These are phyloP conservation scores for Tylopilus subfusipes DNA, from an alignment of 768 basidiomycete species.

Conservation along the genomic window DNA sequence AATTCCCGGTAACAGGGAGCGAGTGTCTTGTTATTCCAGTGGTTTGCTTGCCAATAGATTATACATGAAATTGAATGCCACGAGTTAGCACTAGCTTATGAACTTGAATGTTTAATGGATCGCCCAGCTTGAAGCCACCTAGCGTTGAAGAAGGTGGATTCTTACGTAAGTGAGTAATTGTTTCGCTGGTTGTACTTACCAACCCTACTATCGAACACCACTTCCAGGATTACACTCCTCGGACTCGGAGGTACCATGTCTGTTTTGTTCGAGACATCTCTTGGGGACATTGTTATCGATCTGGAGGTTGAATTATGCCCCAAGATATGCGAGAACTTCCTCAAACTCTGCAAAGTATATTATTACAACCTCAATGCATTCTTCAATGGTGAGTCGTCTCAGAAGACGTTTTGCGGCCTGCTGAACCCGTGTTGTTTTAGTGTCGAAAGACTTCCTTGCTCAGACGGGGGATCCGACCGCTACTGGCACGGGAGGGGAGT, in stretches of 20 bases:
- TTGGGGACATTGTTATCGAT: slow-evolving; percentile 96
- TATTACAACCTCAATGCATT: slow-evolving; percentile 97
- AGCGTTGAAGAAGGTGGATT: too few relatives aligned
- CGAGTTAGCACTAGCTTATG: too few relatives aligned
- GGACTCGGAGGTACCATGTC: slow-evolving; percentile 67
- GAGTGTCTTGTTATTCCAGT: too few relatives aligned
- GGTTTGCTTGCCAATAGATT: too few relatives aligned
- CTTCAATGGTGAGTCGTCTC: slow-evolving; percentile 78
- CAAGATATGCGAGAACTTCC: slow-evolving; percentile 89
- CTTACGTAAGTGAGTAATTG: too few relatives aligned
- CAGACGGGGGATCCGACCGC: slow-evolving; percentile 97
- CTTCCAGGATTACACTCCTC: not conserved
- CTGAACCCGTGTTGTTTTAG: slow-evolving; percentile 37
- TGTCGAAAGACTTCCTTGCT: slow-evolving; percentile 96
- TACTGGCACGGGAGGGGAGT: slow-evolving; percentile 91
- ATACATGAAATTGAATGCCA: too few relatives aligned
- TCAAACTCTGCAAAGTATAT: slow-evolving; percentile 96
- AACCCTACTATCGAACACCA: too few relatives aligned
- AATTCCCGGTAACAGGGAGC: too few relatives aligned
- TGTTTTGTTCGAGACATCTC: slow-evolving; percentile 92
- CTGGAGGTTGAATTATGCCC: slow-evolving; percentile 90
- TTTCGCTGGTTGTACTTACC: too few relatives aligned
- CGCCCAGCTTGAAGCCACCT: too few relatives aligned
- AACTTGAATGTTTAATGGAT: too few relatives aligned
- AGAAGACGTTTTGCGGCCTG: not conserved